Evolutionary conservation across 1,139 yeast genomes (phyloP), one percentile per base, ranked within the genome.

Genomic region (Yamadazyma membranifaciens): DNA sequence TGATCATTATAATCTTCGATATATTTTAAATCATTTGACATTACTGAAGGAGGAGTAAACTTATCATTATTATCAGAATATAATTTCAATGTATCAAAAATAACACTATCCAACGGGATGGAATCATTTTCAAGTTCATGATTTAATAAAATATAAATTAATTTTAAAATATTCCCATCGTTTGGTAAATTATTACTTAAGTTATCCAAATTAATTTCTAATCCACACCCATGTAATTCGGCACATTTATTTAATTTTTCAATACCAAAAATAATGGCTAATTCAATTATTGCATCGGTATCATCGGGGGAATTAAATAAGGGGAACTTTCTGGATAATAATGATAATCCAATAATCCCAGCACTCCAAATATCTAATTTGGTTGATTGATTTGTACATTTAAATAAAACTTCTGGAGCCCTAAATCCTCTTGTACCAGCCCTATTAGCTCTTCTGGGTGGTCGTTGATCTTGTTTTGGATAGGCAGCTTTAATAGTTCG

Each of bases 361-460:
- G 91, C 95, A 2, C 96, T 83, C 97, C 97, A 89, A 12, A 88
- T 78, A 60, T 89, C 97, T 32, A 89, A 79, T 57, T 83, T 83
- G 2, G 87, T 78, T 7, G 85, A 74, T 63, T 91, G 98, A 45
- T 86, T 82, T 1, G 87, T 80, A 61, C 98, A 89, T 59, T 88
- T 88, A 62, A 89, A 77, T 44, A 91, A 67, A 2, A 89, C 97
- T 59, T 89, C 98, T 0, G 97, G 97, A 0, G 98, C 96, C 50
- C 98, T 74, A 58, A 89, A 89, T 0, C 98, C 98, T 52, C 98
- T 76, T 0, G 99, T 94, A 2, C 99, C 99, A 1, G 98, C 98
- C 54, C 99, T 80, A 56, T 92, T 92, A 1, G 98, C 98, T 45
- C 98, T 74, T 55, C 96, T 76, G 1, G 95, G 89, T 1, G 95